Percentiles rank a stretch among this genome's conserved stretches.
phyloP scores from a whole-genome alignment of 148 eudicot species.

The Silene latifolia region DNA sequence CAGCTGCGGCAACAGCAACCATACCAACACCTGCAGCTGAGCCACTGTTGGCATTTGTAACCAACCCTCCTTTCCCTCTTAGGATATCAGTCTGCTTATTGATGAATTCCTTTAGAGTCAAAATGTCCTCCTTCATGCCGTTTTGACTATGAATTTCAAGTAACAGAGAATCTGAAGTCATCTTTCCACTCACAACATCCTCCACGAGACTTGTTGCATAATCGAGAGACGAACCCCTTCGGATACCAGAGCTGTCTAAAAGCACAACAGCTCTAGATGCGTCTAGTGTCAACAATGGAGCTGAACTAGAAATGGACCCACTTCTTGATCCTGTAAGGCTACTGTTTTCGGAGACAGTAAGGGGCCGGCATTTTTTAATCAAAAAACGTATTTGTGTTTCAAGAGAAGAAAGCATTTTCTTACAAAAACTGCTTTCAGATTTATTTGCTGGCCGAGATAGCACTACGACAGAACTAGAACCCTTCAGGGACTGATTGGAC shows the following conservation, averaged over 20 bases:
- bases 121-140: slow-evolving; percentile 63
- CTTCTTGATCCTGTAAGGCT: slow-evolving; percentile 62
- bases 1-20: slow-evolving; percentile 95
- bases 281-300: slow-evolving; percentile 79
- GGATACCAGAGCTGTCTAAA: slow-evolving; percentile 52
- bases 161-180: slow-evolving; percentile 73
- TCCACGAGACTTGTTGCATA: slow-evolving; percentile 75
- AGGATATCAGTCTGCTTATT: slow-evolving; percentile 72
- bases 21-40: slow-evolving; percentile 74
- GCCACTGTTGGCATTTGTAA: slow-evolving; percentile 52
- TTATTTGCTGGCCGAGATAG: slow-evolving; percentile 71
- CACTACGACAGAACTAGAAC: slow-evolving; percentile 70
- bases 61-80: slow-evolving; percentile 71
- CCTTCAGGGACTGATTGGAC: slow-evolving; percentile 45
- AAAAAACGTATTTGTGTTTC: slow-evolving; percentile 88
- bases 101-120: slow-evolving; percentile 75
- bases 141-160: slow-evolving; percentile 66
- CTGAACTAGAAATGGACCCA: slow-evolving; percentile 49
- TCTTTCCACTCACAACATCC: slow-evolving; percentile 70
- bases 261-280: slow-evolving; percentile 80
- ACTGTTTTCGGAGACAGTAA: slow-evolving; percentile 52
- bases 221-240: slow-evolving; percentile 66
- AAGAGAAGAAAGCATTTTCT: slow-evolving; percentile 76
- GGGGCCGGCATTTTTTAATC: slow-evolving; percentile 81
- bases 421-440: slow-evolving; percentile 61